A percentile compares a stretch with the other conserved stretches of the same genome.
Conservation (phyloP, 2,329 filamentous ascomycete genomes). For the Ilyonectria destructans region DNA sequence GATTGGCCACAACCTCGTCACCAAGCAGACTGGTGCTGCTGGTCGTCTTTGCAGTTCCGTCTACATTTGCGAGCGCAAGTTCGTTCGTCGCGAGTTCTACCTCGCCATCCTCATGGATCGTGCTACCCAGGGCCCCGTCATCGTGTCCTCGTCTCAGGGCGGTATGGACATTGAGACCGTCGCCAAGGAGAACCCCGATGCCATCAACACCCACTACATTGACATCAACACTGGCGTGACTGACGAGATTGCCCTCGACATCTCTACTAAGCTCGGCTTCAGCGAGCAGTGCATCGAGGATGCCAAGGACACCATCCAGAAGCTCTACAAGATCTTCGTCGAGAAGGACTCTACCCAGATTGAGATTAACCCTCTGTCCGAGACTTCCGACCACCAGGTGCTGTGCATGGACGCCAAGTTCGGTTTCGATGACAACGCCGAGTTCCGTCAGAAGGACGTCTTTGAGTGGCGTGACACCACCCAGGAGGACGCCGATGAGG, state of each 20-base stretch:
- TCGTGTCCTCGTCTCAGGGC: slow-evolving; percentile 97
- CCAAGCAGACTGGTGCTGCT: slow-evolving; percentile 96
- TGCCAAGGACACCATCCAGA: slow-evolving; percentile 96
- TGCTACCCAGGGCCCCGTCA: slow-evolving; percentile 89
- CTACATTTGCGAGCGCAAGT: slow-evolving; percentile 99
- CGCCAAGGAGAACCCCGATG: slow-evolving; percentile 96
- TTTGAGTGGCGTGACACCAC: slow-evolving; percentile 94
- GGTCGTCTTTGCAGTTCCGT: slow-evolving; percentile 97
- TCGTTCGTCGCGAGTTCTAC: slow-evolving; percentile 98
- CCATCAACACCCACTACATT: slow-evolving; percentile 94
- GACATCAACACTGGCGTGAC: slow-evolving; percentile 97
- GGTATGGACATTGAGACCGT: slow-evolving; percentile 99
- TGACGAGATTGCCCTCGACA: slow-evolving; percentile 92
- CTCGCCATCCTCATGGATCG: slow-evolving; percentile 99
- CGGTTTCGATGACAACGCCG: slow-evolving; percentile 98
- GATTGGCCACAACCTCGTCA: slow-evolving; percentile 99
- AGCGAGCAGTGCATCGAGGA: slow-evolving; percentile 98
- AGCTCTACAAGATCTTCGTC: slow-evolving; percentile 98
- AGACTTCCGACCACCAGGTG: slow-evolving; percentile 98
- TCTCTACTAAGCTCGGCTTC: slow-evolving; percentile 95
- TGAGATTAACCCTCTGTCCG: slow-evolving; percentile 98
- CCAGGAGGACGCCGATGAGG: slow-evolving; percentile 98
- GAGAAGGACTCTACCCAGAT: slow-evolving; percentile 99
- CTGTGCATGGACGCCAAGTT: slow-evolving; percentile 99
- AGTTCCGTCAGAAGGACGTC: slow-evolving; percentile 97